phyloP scores from a whole-genome alignment of 2,329 filamentous ascomycete genomes.

The Sclerotinia trifoliorum region DNA sequence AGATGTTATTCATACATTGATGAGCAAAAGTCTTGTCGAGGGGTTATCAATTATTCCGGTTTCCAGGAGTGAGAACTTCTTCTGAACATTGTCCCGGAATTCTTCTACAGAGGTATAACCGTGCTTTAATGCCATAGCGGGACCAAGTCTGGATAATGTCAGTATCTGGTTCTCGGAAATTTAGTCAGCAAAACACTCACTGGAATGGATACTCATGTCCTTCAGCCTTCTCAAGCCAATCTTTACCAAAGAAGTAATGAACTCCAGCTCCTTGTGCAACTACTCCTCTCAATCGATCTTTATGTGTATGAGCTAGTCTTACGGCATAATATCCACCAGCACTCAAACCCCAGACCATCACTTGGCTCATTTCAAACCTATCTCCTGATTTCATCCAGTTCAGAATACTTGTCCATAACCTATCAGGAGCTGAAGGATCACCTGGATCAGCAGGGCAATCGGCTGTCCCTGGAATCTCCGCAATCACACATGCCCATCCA shows the following conservation, averaged over 20 bases:
- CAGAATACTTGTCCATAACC: conserved; percentile 61
- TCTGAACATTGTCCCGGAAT: conserved; percentile 54
- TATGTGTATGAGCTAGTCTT: conserved; percentile 67
- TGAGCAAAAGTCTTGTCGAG: conserved; percentile 56
- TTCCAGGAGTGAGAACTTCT: conserved; percentile 62
- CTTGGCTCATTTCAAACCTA: conserved; percentile 54
- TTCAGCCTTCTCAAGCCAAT: conserved; percentile 61
- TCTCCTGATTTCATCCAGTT: conserved; percentile 55
- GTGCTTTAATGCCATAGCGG: conserved; percentile 60
- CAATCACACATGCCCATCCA: conserved; percentile 62
- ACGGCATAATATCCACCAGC: conserved; percentile 68
- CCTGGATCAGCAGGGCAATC: conserved; percentile 63
- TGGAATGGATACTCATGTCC: conserved; percentile 66
- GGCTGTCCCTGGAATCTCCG: conserved; percentile 65
- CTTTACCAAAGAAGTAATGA: conserved; percentile 59
- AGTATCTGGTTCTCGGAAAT: conserved; percentile 1
- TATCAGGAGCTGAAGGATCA: conserved; percentile 59
- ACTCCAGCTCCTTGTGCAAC: conserved; percentile 63
- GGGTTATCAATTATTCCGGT: conserved; percentile 56
- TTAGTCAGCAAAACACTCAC: conserved; percentile 41
- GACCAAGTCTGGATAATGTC: conserved; percentile 45
- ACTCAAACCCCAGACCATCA: conserved; percentile 64
- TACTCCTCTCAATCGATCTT: conserved; percentile 50
- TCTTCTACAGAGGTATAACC: conserved; percentile 58
- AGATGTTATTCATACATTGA: conserved; percentile 51